These are phyloP conservation scores for Diaporthe velutina DNA, from an alignment of 2,329 filamentous ascomycete genomes.

Conservation along the genomic window DNA sequence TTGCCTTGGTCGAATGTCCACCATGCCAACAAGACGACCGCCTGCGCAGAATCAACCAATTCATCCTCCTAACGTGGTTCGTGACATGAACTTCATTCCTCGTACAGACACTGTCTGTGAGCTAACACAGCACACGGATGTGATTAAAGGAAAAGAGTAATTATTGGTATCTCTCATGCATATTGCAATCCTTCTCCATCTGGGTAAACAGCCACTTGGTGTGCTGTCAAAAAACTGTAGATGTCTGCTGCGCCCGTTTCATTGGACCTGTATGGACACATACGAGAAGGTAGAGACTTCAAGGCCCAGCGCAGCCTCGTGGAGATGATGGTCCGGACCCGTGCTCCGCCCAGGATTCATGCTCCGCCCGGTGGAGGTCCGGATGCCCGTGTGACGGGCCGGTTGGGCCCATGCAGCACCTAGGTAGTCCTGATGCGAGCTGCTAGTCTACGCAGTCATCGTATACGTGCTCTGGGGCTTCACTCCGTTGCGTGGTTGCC, in stretches of 20 bases:
- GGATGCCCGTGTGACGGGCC: background rate
- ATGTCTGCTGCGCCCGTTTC: background rate
- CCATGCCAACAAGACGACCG: background rate
- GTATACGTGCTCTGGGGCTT: background rate
- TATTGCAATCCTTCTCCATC: no score
- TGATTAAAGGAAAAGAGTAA: no score
- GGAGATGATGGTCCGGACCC: background rate
- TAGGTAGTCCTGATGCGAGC: background rate
- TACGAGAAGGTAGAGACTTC: background rate
- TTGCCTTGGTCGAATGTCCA: background rate
- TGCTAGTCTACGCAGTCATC: background rate
- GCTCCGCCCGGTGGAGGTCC: constrained; percentile 10
- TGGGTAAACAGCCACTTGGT: background rate
- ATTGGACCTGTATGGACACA: background rate
- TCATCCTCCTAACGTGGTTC: background rate
- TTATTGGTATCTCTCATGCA: background rate
- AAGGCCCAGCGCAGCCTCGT: background rate
- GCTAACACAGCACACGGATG: background rate
- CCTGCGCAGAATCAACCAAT: background rate
- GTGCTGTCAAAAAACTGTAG: background rate
- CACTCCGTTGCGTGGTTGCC: background rate
- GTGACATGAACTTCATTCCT: background rate
- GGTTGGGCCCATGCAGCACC: background rate
- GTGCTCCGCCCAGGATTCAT: constrained; percentile 4
- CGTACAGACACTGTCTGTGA: background rate